Evolutionary conservation across 192 early-diverging fungal genomes (phyloP).

Genomic region (Rhizoclosmatium sp.): DNA sequence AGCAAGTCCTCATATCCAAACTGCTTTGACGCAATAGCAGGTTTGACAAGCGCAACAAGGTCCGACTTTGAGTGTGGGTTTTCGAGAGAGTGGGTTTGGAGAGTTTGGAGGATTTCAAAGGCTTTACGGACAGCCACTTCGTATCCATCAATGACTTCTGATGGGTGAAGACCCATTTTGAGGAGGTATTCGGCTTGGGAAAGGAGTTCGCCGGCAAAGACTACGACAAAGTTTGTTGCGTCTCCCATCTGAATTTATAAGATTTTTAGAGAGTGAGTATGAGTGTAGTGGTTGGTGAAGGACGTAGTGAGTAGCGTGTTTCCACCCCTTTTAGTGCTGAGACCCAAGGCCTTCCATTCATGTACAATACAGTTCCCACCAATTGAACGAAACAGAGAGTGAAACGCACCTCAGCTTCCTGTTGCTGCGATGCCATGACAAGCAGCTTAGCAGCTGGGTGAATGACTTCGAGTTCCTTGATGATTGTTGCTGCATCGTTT

Average conservation of each 20-base stretch:
- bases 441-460: constrained; percentile 97
- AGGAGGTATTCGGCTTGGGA: constrained; percentile 92
- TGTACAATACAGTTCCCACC: neutral
- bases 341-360: neutral
- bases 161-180: constrained; percentile 93
- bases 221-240: constrained; percentile 94
- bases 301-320: neutral
- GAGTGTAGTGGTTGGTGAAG: neutral
- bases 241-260: constrained; percentile 77
- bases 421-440: constrained; percentile 96
- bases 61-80: constrained; percentile 53
- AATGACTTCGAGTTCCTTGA: constrained; percentile 95
- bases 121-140: constrained; percentile 86
- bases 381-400: neutral
- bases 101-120: constrained; percentile 77
- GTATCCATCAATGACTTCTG: constrained; percentile 95
- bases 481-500: constrained; percentile 98
- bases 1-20: constrained; percentile 95
- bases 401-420: constrained; percentile 83
- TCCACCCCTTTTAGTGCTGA: neutral
- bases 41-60: constrained; percentile 76
- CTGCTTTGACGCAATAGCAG: constrained; percentile 92
- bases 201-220: constrained; percentile 93
- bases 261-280: neutral
- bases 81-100: constrained; percentile 72